Base-by-base conservation (phyloP, 352 stramenopile genomes). In the Phytophthora kernoviae region DNA sequence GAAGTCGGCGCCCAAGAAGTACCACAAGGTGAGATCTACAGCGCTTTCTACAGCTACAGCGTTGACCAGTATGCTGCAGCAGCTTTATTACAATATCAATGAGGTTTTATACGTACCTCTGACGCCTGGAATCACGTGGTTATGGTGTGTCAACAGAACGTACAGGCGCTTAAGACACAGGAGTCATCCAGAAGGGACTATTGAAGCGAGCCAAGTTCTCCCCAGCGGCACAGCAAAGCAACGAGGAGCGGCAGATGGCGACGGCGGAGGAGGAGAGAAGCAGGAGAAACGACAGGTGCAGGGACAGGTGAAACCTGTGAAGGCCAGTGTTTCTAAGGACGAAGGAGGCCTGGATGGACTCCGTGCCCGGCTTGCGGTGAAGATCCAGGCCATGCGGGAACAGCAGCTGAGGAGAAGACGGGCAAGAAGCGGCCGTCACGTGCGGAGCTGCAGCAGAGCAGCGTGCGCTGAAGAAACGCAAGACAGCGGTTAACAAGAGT, bases 181-280 rank as follows among this genome's bases (percentile, higher is more conserved):
- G 54, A 71, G 36, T 79, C 79, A 45, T 68, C n/a, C 22, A 91
- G 70, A 88, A 87, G 52, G 66, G 68, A 6, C 21, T 62, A 24
- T 55, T 75, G 30, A 93, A 93, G 76, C 84, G 84, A 26, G 71
- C 75, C 54, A 93, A 91, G 58, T 93, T 88, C 51, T 81, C 79
- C 15, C 79, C 84, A 32, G 68, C 63, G 33, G 62, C 79, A 26
- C 76, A 90, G 57, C 78, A 87, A 53, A 87, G 70, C 26, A 93
- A 91, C 48, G 76, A 88, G 43, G 67, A 80, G 61, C 63, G 62
- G 10, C 80, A 90, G 64, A 62, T 76, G 22, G 70, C 74, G 20
- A 62, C 65, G 2, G 72, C 77, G 17, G 79, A 77, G 3, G 67
- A 79, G 17, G 82, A 88, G n/a, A n/a, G 47, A 73, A 84, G 54